Base-by-base conservation (phyloP, 2,329 filamentous ascomycete genomes). In the Penicillium thymicola region DNA sequence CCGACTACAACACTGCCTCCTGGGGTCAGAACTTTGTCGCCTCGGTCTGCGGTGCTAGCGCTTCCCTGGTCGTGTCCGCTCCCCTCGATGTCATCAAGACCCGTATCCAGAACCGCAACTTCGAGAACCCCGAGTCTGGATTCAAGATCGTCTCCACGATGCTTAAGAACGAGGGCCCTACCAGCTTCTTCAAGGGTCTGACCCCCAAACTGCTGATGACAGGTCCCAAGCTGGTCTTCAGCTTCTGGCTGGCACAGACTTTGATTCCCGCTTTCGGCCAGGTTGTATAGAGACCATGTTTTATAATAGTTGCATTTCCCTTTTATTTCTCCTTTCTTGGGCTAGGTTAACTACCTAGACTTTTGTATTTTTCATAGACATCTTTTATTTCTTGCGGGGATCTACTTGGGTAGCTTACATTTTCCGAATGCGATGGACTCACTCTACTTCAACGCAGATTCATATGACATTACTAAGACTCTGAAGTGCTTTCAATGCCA, bases 121-220 rank as follows among this genome's bases (percentile, higher is more conserved):
- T 99, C 69, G 94, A 99, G 63, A 94, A 96, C 81, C 93, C 93
- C 58, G 92, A 97, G 81, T 89, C 89, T 67, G 94, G 94, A 42
- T 91, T 96, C 83, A 85, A 86, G 70, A 97, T 99, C 68, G 79
- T 99, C 60, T 83, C 86, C 62, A 96, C 92, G 75, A 99, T 99
- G 94, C 85, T 90, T 63, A 90, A 87, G 81, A 85, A 96, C 67
- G 94, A 99, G 78, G 94, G 93, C 23, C 73, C 88, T 57, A 80
- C 82, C 16, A 88, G 89, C 69, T 97, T 99, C 85, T 99, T 99
- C 86, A 99, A 99, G 85, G 94, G 94, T 42, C 79, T 99, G 63
- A 89, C 92, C 48, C 94, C 94, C 61, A 99, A 99, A 88, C 86
- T 99, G 63, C 84, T 99, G 70, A 99, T 99, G 94, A 99, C 94